Base-by-base conservation (phyloP, 2,329 filamentous ascomycete genomes). In the Talaromyces funiculosus region DNA sequence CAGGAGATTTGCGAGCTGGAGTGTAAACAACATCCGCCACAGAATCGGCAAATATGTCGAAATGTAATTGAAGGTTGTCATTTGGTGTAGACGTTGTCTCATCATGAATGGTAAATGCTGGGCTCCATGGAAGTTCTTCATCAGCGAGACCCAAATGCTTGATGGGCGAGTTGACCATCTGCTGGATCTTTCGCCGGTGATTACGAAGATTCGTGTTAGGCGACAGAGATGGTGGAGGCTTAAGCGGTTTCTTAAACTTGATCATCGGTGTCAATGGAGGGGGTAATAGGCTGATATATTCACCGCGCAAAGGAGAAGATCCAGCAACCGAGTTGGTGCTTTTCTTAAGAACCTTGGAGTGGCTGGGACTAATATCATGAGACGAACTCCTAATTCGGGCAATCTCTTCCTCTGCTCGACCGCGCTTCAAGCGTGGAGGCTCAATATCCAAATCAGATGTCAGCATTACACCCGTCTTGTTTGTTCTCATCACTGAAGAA, bases 381-480 rank as follows among this genome's bases (percentile, higher is more conserved):
- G 92, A 96, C 1, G 93, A 97, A 64, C 90, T 90, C 66, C 94
- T 89, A 58, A 97, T 88, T 42, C 93, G 90, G 49, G 90, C 90
- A 79, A 99, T 97, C 75, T 97, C 94, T 68, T 95, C 92, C 74
- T 97, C 94, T 16, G 94, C 94, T 63, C 93, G 89, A 31, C 93
- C 93, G 62, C 90, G 88, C 78, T 93, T 95, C 68, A 92, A 87
- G 59, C 86, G 84, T 54, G 88, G 88, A n/a, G 87, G 86, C 67
- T 92, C 89, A 57, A 87, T 84, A 68, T 85, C 83, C 47, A 82
- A 73, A 68, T 95, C 92, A 0, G 90, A 93, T 3, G 88, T 90
- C 45, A 91, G 81, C 18, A 90, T 80, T 60, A 85, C 81, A 16
- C 78, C 79, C 62, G 84, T 80, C 65, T 85, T 83, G 64, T 87